Conservation (phyloP, 768 basidiomycete genomes). For the Trametes gibbosa region DNA sequence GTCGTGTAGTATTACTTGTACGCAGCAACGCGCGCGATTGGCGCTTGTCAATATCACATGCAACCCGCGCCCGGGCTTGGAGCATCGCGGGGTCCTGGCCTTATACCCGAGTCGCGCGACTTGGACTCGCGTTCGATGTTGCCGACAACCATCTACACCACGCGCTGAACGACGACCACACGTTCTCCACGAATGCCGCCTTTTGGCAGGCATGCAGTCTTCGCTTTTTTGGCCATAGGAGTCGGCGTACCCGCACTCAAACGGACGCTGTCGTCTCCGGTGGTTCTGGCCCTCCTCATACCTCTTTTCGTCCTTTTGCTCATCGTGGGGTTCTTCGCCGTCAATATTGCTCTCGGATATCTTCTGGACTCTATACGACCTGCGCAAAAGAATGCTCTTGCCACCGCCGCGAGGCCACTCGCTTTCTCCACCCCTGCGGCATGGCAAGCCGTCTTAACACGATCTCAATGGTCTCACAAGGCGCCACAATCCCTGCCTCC, state of each 20-base stretch:
- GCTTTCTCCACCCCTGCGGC: constrained; percentile 91
- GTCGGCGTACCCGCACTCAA: constrained; percentile 52
- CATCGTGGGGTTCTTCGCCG: constrained; percentile 47
- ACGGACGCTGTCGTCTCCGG: constrained; percentile 63
- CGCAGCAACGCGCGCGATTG: too few species aligned
- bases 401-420: constrained; percentile 65
- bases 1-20: too few species aligned
- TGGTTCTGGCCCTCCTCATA: constrained; percentile 59
- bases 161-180: constrained; percentile 1
- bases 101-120: neutral
- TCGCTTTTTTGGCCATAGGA: constrained; percentile 56
- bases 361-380: constrained; percentile 49
- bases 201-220: constrained; percentile 20
- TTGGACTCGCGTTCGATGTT: neutral
- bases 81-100: neutral
- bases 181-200: constrained; percentile 3
- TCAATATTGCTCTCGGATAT: constrained; percentile 56
- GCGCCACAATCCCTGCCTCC: constrained; percentile 66
- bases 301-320: constrained; percentile 55
- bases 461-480: constrained; percentile 86
- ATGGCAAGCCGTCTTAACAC: constrained; percentile 87
- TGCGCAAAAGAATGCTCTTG: constrained; percentile 37
- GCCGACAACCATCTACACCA: neutral
- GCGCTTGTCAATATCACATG: too few species aligned
- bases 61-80: too few species aligned